A percentile compares a stretch with the other conserved stretches of the same genome.
Evolutionary conservation across 768 basidiomycete genomes (phyloP).

Genomic region (Boletus rex-veris): DNA sequence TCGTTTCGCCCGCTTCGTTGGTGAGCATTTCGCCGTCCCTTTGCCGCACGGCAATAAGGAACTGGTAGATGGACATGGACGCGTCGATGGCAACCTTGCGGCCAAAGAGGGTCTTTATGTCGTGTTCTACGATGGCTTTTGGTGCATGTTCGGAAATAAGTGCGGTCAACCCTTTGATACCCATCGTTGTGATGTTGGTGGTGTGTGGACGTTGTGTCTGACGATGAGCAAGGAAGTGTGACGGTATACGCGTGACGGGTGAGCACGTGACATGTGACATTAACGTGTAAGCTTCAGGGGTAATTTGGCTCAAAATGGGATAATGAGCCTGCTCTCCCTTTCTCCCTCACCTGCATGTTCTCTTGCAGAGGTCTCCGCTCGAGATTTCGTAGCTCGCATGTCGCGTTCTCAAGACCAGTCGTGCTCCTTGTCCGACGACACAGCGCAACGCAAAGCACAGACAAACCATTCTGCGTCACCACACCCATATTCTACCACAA

Average conservation of each 20-base stretch:
- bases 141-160: constrained; percentile 91
- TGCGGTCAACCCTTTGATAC: constrained; percentile 93
- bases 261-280: constrained; percentile 12
- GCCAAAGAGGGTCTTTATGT: constrained; percentile 96
- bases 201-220: not conserved
- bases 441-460: constrained; percentile 15
- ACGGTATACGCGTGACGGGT: constrained; percentile 12
- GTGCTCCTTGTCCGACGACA: constrained; percentile 4
- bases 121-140: constrained; percentile 79
- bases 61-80: constrained; percentile 96
- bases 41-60: constrained; percentile 95
- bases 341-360: too few relatives aligned
- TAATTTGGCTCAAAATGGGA: too few relatives aligned
- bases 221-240: constrained; percentile 2
- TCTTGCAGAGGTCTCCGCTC: not conserved
- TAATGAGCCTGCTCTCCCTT: too few relatives aligned
- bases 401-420: too few relatives aligned
- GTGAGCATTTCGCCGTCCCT: constrained; percentile 95
- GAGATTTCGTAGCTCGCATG: not conserved
- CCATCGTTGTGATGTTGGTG: constrained; percentile 45
- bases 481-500: constrained; percentile 96
- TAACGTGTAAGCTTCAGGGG: too few relatives aligned
- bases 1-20: constrained; percentile 97
- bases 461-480: constrained; percentile 75
- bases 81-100: constrained; percentile 99